Conservation (phyloP, 2,329 filamentous ascomycete genomes). For the Claviceps purpurea region DNA sequence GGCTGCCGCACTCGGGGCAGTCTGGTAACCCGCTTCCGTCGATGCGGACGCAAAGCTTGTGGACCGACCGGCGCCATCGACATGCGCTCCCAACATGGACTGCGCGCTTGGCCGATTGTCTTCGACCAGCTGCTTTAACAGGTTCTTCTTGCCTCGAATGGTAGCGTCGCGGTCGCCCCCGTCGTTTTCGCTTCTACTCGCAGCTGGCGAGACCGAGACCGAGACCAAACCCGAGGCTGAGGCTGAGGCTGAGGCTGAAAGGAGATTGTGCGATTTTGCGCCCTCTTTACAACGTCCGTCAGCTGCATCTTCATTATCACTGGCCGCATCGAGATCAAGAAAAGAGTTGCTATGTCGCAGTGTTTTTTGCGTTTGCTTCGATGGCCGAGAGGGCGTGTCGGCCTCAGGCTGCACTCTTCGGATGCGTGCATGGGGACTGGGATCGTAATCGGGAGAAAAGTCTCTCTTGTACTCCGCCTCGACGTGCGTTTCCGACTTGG, state of each 20-base stretch:
- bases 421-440: slow-evolving; percentile 58
- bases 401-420: slow-evolving; percentile 43
- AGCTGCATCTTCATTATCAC: slow-evolving; percentile 31
- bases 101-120: slow-evolving; percentile 13
- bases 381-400: slow-evolving; percentile 23
- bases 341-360: slow-evolving; percentile 31
- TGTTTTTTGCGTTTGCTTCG: slow-evolving; percentile 16
- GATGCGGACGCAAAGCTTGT: slow-evolving; percentile 22
- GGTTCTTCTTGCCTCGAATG: slow-evolving; percentile 15
- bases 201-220: background rate
- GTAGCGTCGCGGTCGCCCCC: slow-evolving; percentile 15
- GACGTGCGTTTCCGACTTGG: slow-evolving; percentile 13
- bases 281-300: slow-evolving; percentile 4
- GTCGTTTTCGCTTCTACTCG: background rate
- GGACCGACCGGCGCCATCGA: slow-evolving; percentile 23
- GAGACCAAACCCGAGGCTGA: background rate
- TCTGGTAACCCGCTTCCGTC: slow-evolving; percentile 26
- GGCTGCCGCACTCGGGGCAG: slow-evolving; percentile 28
- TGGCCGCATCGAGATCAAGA: slow-evolving; percentile 33
- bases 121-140: slow-evolving; percentile 11
- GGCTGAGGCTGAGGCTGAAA: background rate
- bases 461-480: slow-evolving; percentile 34
- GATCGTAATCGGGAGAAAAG: slow-evolving; percentile 66
- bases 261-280: background rate
- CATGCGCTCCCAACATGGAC: slow-evolving; percentile 27